Evolutionary conservation across 2,329 filamentous ascomycete genomes (phyloP), one percentile per base, ranked within the genome.

Genomic region (Aspergillus tanneri): DNA sequence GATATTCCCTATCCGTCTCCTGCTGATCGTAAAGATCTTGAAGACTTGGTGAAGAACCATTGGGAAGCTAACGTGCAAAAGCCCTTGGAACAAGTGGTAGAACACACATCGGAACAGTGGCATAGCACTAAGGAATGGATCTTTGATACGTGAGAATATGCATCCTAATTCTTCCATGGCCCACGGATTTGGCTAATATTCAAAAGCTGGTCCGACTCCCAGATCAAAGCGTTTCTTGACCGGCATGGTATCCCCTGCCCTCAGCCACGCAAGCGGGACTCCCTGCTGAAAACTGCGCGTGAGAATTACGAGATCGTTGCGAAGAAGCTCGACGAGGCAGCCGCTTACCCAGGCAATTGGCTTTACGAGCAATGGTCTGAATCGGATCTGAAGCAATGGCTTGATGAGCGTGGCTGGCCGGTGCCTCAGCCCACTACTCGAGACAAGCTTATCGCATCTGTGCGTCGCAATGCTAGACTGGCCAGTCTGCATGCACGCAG

Each of bases 261-360:
- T 46, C 88, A 95, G 63, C 92, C 92, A 49, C 88, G 87, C 63
- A 86, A 86, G 63, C 88, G 90, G 62, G 92, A 97, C 67, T 84
- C 82, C 21, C 75, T 96, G 37, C 78, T 97, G 57, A 80, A 86
- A 60, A 83, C 88, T 61, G 82, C 85, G 51, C 89, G 92, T 54
- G 79, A 86, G 55, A 91, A 84, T 71, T 97, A 95, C 66, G 88
- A 96, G 60, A 72, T 81, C 1, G 72, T 85, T 48, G 90, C 92
- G 12, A 84, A 89, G 71, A 86, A 84, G 70, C 69, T 78, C 46
- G 88, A 88, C 52, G 86, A 96, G 72, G 86, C 89, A 11, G 75
- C 82, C 43, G 74, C 83, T n/a, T 97, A 97, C 65, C 93, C 93
- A 25, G 93, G 93, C 30, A 84, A 96, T 74, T 97, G 93, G 93